Evolutionary conservation across 2,329 filamentous ascomycete genomes (phyloP), one percentile per base, ranked within the genome.

Genomic region (Colletotrichum lindemuthianum): DNA sequence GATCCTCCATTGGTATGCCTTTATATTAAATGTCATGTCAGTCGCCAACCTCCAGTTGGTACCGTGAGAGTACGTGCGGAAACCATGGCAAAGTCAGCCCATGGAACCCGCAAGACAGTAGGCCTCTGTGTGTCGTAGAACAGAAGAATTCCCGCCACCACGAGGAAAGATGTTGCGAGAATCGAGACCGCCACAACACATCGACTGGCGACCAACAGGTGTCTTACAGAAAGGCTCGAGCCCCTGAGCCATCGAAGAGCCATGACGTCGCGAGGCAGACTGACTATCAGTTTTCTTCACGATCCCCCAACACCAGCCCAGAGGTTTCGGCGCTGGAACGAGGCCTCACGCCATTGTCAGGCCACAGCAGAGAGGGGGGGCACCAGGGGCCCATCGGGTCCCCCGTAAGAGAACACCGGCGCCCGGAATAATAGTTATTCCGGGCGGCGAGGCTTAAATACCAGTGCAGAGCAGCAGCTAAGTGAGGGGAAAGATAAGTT

Each of bases 51-150:
- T 40, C 8, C 3, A 24, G 2, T 39, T n/a, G 24, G 8, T 10
- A 37, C 1, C 9, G 12, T 12, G 32, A 34, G 10, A 34, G 15
- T 24, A 45, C 53, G 33, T 39, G 37, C 52, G 32, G 59, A 61
- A 12, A 61, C 37, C 51, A 57, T 61, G 6, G 44, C 37, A 15
- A 32, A 8, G 8, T 45, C 39, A 8, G 44, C n/a, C 49, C 54
- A 45, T 4, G 12, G 43, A 15, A 43, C 1, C 15, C 48, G 4
- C 6, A 58, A 8, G 5, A 8, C 49, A 2, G 12, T 41, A 16
- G 24, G 11, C 7, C 51, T 16, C 2, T 63, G 11, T 4, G 24
- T 4, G 8, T 50, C 40, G 3, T 37, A 16, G 9, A 63, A 44
- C 1, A 58, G 16, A 9, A 60, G 45, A 2, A 8, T 44, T 11